Evolutionary conservation across 164 flowering plant species (phyloP), one percentile per base, ranked within the genome.

Genomic region (Houttuynia cordata): DNA sequence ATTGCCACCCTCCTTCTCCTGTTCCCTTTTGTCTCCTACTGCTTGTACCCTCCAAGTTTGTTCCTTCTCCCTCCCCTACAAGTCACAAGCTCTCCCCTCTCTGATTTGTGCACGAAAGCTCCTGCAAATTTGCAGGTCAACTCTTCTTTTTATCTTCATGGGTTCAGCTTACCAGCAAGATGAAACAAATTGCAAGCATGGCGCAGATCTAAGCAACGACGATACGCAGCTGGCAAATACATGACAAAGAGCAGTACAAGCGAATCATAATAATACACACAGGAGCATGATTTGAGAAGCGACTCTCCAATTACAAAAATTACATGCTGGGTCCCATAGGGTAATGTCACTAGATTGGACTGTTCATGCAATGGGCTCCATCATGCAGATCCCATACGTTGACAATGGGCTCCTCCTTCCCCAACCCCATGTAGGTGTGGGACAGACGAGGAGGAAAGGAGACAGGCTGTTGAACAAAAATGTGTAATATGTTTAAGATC

Each of bases 21-120:
- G 15, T 54, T 40, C 20, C 20, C 22, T 56, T 63, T 56, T 63
- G 59, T 63, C 59, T 63, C 45, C 20, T 56, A 63, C 56, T 47
- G 39, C 59, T 63, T 14, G 4, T 4, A 10, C 49, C 17, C 49
- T 7, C 49, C 17, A 17, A 12, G 49, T 12, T 12, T 45, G 17
- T 14, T 30, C 37, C 37, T 30, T 30, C 37, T 30, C 6, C 37
- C 37, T 30, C 37, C 37, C 37, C 6, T 30, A 30, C 4, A 2
- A 0, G 3, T 12, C 49, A 7, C 49, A 12, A 7, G 2, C 49
- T 17, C 17, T 3, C 49, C 49, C 49, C 14, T 45, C 49, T 8
- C 17, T 12, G 14, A 45, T 45, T 45, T 30, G 37, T 30, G 37
- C 37, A 30, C 37, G 37, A 30, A 30, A 30, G 6, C 37, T 30